Conservation (phyloP, 805 yeast genomes). For the Pichia kluyveri region DNA sequence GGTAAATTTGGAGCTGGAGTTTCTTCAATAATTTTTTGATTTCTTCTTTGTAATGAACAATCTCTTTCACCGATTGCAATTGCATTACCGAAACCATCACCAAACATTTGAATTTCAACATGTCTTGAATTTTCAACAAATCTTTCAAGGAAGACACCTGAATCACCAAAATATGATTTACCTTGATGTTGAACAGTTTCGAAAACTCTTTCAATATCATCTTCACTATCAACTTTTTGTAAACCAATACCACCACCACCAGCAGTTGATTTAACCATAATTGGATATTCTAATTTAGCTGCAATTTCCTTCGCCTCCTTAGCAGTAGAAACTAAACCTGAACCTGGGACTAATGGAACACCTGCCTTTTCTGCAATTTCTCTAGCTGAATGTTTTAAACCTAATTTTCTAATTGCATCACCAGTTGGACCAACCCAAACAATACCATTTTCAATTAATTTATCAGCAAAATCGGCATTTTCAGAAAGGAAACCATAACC, state of each 20-base stretch:
- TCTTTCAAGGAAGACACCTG: slow-evolving; percentile 91
- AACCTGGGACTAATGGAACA: slow-evolving; percentile 97
- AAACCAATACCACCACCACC: slow-evolving; percentile 99
- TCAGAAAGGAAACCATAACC: slow-evolving; percentile 97
- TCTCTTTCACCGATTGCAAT: slow-evolving; percentile 96
- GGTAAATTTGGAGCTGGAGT: slow-evolving; percentile 97
- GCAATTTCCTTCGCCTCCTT: slow-evolving; percentile 74
- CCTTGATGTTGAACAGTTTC: slow-evolving; percentile 93
- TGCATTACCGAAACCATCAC: slow-evolving; percentile 91
- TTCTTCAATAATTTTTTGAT: slow-evolving; percentile 93
- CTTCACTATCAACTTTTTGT: slow-evolving; percentile 80
- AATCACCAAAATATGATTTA: slow-evolving; percentile 82
- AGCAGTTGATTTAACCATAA: slow-evolving; percentile 95
- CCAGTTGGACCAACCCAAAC: slow-evolving; percentile 97
- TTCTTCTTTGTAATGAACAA: slow-evolving; percentile 94
- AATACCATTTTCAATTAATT: slow-evolving; percentile 73
- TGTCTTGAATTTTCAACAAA: slow-evolving; percentile 94
- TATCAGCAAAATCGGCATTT: slow-evolving; percentile 91
- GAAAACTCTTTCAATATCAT: slow-evolving; percentile 76
- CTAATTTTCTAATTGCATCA: slow-evolving; percentile 81
- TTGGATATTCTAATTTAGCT: slow-evolving; percentile 68
- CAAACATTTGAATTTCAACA: slow-evolving; percentile 93
- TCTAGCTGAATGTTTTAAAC: slow-evolving; percentile 94
- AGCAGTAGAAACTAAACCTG: slow-evolving; percentile 65
- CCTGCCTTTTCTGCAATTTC: slow-evolving; percentile 86